Evolutionary conservation across 257 asterid genomes (phyloP), one percentile per base, ranked within the genome.

Genomic region (Petunia secreta): DNA sequence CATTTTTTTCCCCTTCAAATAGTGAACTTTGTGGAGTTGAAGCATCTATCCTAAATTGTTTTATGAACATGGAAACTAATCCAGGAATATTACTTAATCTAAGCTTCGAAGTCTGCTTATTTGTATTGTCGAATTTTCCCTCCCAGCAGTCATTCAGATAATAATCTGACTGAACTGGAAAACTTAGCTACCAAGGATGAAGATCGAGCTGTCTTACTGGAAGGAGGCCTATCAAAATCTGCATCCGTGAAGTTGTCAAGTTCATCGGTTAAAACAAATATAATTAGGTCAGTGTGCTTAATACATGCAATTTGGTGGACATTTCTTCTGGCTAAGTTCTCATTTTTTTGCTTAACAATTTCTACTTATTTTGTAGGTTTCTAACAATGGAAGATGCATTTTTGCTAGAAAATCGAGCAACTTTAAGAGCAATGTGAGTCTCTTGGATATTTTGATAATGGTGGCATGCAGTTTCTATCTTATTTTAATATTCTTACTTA

Each of bases 191-290:
- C 82, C 84, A 93, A 91, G 84, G 99, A 93, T 77, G 98, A 93
- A 80, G 97, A 93, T 53, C 93, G 92, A 40, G 88, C 92, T 80
- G 90, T 87, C 80, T 80, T 95, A 86, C 84, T 93, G 88, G 99
- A 95, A 89, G 98, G 97, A 34, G 97, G 98, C 69, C 92, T 92
- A 38, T 38, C 95, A 79, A 91, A 91, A 88, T 87, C 96, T 25
- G 86, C 92, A 8, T 89, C 98, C 13, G 25, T 86, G 60, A 93
- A 95, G 87, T 81, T 84, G 69, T 46, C 91, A 75, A 84, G 77
- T 87, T 83, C 91, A 86, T 90, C 94, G 57, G 77, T 89, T 67
- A 93, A 86, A 85, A 90, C 96, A 80, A 93, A 93, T 89, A 75
- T 92, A 83, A 84, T 90, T 80, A 93, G 97, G 99, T 95, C 6